Base-by-base conservation (phyloP, 495 filamentous ascomycete genomes). In the Penicillium mononematosum region DNA sequence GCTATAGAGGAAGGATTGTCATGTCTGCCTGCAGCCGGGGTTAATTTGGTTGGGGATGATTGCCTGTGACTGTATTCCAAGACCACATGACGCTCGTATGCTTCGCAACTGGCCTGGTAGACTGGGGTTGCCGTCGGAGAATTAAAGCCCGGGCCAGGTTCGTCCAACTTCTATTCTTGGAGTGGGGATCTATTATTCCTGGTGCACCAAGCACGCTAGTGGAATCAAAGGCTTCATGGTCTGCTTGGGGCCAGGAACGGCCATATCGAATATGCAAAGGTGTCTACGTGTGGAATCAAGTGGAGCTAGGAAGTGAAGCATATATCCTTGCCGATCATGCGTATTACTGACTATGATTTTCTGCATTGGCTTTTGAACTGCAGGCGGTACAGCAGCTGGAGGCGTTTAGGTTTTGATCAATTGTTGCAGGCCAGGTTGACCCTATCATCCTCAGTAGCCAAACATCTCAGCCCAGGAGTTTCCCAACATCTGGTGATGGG, bases 91-190 rank as follows among this genome's bases (percentile, higher is more conserved):
- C 53, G 42, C 56, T 55, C 41, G 49, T 59, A 57, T 51, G 19
- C 52, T 65, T 65, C n/a, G 45, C 49, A 68, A 65, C 55, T 58
- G 65, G 60, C 24, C 65, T 60, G 53, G 45, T 2, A 16, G 47
- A 48, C 27, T 24, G 34, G 47, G 49, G 52, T 29, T 41, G 29
- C 50, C 45, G 54, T 58, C 62, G 65, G 62, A 68, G 51, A 65
- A 65, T 65, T 68, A 16, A 20, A 57, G 24, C 65, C 36, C 39
- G 49, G 58, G 4, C 63, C 31, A 51, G 25, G 22, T 39, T 36
- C 27, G 17, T 48, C 38, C 24, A 39, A 6, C 29, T 12, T 29
- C 20, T 25, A 52, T 42, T 42, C 3, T 12, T 41, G 16, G 48
- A 25, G 12, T 10, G 8, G 11, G 5, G 19, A 27, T 24, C 7